Base-by-base conservation (phyloP, 2,329 filamentous ascomycete species). In the Colletotrichum tropicale region DNA sequence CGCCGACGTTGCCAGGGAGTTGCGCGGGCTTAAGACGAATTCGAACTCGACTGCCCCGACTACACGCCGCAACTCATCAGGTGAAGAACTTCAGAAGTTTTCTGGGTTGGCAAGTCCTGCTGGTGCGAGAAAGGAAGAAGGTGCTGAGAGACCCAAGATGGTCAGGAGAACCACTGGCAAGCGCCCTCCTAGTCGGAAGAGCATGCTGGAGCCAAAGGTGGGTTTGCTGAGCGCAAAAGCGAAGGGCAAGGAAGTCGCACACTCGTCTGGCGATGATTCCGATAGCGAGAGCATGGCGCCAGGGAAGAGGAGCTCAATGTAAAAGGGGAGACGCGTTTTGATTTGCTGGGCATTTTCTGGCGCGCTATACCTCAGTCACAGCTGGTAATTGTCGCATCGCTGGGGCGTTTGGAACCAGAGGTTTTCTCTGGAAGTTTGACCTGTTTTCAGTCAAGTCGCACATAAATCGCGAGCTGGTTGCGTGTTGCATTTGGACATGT, bases 1-100 rank as follows among this genome's bases (percentile, higher is more conserved):
- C 83, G 91, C 94, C 4, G 95, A 98, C 75, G 93, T 98, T n/a
- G 91, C 96, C 72, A 92, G 91, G 77, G 95, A 97, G 83, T 93
- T 98, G 83, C 92, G 94, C 77, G 91, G 92, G 77, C 85, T 91
- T 82, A 91, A 87, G 84, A 84, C 83, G 77, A 85, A 83, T 62
- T 82, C 84, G 62, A 86, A 84, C 52, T 87, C 85, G 34, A 87
- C 85, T n/a, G 84, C 84, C 38, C 86, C 87, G 5, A 86, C 87
- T 4, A 89, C 89, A 8, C 85, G 87, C 32, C 86, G 88, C 67
- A 91, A 90, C 78, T 91, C 90, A 10, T 89, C 86, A 4, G 86
- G 85, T 26, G 88, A 89, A 13, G 84, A 85, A 30, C 80, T 82
- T 7, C 81, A 76, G 34, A 78, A 74, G 61, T 70, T 70, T 48